Base-by-base conservation (phyloP, 2,329 filamentous ascomycete species). In the Aspergillus candidus region DNA sequence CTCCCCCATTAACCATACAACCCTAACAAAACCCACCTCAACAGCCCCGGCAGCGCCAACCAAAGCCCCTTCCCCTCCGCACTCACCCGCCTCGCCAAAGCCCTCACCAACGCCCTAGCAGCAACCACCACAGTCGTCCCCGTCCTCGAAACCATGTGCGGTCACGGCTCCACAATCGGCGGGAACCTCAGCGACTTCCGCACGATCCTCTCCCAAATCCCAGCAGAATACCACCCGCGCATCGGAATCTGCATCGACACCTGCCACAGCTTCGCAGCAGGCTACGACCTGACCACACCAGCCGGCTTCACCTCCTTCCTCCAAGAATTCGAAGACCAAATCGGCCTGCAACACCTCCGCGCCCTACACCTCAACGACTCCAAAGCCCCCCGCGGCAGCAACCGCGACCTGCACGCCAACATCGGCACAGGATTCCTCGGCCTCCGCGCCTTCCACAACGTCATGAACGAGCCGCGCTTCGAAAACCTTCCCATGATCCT, bases 181-280 rank as follows among this genome's bases (percentile, higher is more conserved):
- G 83, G 82, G 12, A 83, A 78, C 1, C 94, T 95, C 63, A 83
- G 90, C 62, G 91, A 98, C 57, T 76, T 98, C 37, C 77, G 84
- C 11, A 86, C 89, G 58, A 87, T 96, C 51, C 94, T 98, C 54
- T 77, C 77, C 11, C 74, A 82, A 7, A 79, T 97, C 17, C 68
- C 69, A 0, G 51, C 63, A n/a, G 78, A 89, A 15, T 81, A 94
- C 64, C 94, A 95, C 70, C 66, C 73, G 35, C 82, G 93, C 29
- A 83, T 98, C 2, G 93, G 91, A 36, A 89, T 98, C 13, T 98
- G 93, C 66, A 81, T 98, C 44, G 93, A 98, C 64, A 98, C 93
- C 0, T 98, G 93, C 69, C 93, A 98, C 67, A 83, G 89, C 46
- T 97, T 97, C 66, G 91, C 91, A 0, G 90, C 88, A 0, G 93